Evolutionary conservation across 1,284 basidiomycete genomes (phyloP).

Genomic region (Cryptococcus sp.): DNA sequence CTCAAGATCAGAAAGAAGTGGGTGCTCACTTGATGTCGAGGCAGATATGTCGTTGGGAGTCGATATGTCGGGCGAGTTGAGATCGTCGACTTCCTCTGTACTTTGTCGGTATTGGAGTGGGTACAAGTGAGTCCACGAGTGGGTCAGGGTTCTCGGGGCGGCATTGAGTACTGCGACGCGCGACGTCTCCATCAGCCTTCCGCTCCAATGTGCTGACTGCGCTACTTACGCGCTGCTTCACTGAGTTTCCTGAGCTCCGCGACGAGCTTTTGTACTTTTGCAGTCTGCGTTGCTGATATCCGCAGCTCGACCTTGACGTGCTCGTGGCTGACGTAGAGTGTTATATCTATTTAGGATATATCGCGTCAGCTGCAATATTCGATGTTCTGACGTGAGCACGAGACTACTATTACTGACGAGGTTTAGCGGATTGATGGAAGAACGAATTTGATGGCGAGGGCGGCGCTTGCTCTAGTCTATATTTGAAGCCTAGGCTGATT

Average conservation of each 20-base stretch:
- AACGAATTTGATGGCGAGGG: constrained; percentile 47
- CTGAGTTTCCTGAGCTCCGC: constrained; percentile 28
- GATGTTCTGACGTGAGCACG: not conserved
- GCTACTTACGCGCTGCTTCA: constrained; percentile 23
- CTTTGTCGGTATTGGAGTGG: constrained; percentile 18
- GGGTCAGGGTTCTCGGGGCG: constrained; percentile 16
- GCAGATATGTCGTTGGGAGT: constrained; percentile 6
- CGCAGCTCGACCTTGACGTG: constrained; percentile 74
- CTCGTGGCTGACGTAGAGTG: constrained; percentile 56
- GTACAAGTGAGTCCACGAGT: constrained; percentile 39
- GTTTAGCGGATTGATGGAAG: constrained; percentile 47
- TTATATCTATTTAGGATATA: constrained; percentile 26
- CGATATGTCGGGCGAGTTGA: constrained; percentile 7
- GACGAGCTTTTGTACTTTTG: constrained; percentile 33
- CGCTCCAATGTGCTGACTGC: too few species aligned
- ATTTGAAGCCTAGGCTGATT: constrained; percentile 28
- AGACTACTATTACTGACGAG: constrained; percentile 31
- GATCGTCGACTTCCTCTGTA: constrained; percentile 13
- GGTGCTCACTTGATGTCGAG: constrained; percentile 9
- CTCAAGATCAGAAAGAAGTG: not conserved
- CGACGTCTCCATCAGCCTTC: not conserved
- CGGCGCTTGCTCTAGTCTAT: constrained; percentile 40
- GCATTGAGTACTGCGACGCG: constrained; percentile 5
- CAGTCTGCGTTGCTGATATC: constrained; percentile 58
- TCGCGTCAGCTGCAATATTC: constrained; percentile 1